Evolutionary conservation across 2,329 filamentous ascomycete species (phyloP).

Genomic region (Stachybotrys chlorohalonatus): DNA sequence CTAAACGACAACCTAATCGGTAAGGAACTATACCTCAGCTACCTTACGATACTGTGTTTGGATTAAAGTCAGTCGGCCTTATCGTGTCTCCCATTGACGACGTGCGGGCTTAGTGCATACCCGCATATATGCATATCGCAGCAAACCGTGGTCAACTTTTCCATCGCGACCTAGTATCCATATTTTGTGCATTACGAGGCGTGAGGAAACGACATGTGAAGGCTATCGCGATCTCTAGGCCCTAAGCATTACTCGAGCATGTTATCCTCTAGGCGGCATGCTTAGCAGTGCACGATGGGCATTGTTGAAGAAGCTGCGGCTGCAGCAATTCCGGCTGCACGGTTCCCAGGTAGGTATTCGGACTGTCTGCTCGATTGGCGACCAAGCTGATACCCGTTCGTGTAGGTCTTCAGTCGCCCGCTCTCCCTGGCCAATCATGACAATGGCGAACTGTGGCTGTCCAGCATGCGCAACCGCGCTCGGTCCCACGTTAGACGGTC

Average conservation of each 20-base stretch:
- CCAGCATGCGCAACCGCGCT: neutral
- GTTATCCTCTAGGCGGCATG: conserved; percentile 18
- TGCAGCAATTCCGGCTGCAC: conserved; percentile 5
- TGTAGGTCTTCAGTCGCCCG: neutral
- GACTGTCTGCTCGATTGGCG: neutral
- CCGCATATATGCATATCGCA: too few relatives aligned
- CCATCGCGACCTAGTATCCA: too few relatives aligned
- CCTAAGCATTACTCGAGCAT: neutral
- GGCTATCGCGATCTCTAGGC: neutral
- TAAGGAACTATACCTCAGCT: too few relatives aligned
- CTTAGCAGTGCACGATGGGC: conserved; percentile 22
- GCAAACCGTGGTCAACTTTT: too few relatives aligned
- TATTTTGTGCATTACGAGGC: too few relatives aligned
- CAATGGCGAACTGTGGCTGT: neutral
- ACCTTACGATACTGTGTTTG: too few relatives aligned
- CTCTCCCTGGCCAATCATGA: neutral
- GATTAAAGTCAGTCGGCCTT: too few relatives aligned
- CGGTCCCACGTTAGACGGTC: too few relatives aligned
- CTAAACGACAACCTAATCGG: too few relatives aligned
- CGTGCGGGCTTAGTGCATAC: too few relatives aligned
- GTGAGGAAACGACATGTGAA: neutral
- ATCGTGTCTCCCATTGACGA: too few relatives aligned
- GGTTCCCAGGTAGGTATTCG: neutral
- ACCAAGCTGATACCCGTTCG: neutral
- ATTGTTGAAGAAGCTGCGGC: conserved; percentile 18